Conservation (phyloP, 352 stramenopile genomes). For the Globisporangium ultimum region DNA sequence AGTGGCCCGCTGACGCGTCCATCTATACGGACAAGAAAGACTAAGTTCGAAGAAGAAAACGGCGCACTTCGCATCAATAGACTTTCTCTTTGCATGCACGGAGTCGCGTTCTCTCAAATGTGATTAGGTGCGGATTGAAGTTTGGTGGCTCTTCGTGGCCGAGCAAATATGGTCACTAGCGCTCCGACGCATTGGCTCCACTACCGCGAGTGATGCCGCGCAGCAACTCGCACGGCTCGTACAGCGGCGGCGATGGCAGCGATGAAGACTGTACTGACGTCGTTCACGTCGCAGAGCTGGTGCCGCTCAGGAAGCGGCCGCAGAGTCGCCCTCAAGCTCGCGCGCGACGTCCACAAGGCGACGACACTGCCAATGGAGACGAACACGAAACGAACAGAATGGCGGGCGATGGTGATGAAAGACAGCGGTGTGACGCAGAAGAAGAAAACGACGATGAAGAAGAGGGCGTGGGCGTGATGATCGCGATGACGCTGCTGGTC, state of each 20-base stretch:
- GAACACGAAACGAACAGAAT: background rate
- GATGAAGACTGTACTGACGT: conserved; percentile 1
- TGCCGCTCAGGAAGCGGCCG: background rate
- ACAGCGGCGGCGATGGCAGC: background rate
- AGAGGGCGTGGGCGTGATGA: conserved; percentile 15
- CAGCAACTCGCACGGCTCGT: background rate
- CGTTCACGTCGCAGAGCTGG: background rate
- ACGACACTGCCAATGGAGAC: background rate
- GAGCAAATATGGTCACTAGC: background rate
- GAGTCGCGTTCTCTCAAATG: background rate
- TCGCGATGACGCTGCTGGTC: conserved; percentile 12
- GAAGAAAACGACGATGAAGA: background rate
- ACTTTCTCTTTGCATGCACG: background rate
- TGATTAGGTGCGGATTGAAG: background rate
- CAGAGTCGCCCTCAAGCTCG: background rate
- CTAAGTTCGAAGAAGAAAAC: background rate
- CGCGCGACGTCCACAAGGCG: background rate
- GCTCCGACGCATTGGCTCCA: too few relatives aligned
- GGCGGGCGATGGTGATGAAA: background rate
- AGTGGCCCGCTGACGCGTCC: conserved; percentile 66
- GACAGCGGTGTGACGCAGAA: background rate
- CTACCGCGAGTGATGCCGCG: background rate
- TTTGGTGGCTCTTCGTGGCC: conserved; percentile 3
- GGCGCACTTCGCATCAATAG: background rate
- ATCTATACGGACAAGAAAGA: conserved; percentile 54